A percentile compares a stretch with the other conserved stretches of the same genome.
phyloP scores from a whole-genome alignment of 2,329 filamentous ascomycete species.

The Ustilaginoidea virens region DNA sequence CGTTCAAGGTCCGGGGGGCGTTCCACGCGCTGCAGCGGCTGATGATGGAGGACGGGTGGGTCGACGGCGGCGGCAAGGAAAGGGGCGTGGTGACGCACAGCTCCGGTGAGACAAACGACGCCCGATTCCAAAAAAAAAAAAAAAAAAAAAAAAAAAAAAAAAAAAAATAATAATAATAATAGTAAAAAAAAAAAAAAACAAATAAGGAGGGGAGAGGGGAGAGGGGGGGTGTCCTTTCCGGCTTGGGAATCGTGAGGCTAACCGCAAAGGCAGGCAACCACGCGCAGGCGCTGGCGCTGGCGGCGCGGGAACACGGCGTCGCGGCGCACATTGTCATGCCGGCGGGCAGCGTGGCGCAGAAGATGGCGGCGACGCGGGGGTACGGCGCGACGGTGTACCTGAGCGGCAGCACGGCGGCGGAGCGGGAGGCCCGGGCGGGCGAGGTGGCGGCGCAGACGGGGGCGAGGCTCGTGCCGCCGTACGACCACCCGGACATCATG shows the following conservation, averaged over 20 bases:
- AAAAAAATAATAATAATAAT: too few species aligned
- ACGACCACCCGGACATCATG: conserved; percentile 84
- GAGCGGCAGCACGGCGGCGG: conserved; percentile 62
- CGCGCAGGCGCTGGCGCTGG: conserved; percentile 80
- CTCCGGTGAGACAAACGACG: conserved; percentile 41
- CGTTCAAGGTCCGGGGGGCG: conserved; percentile 83
- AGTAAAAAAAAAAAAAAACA: too few species aligned
- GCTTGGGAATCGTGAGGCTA: too few species aligned
- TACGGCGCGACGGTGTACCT: conserved; percentile 71
- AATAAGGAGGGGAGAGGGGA: too few species aligned
- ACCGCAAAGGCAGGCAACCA: conserved; percentile 60
- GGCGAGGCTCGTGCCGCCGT: conserved; percentile 72
- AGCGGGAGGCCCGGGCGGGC: conserved; percentile 66
- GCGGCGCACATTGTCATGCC: conserved; percentile 90
- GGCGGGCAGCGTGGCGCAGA: conserved; percentile 64
- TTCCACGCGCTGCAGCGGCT: conserved; percentile 71
- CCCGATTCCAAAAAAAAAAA: too few species aligned
- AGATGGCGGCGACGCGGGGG: conserved; percentile 66
- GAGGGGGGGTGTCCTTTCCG: too few species aligned
- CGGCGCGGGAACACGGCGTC: conserved; percentile 56
- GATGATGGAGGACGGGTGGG: conserved; percentile 43
- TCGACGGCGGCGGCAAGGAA: conserved; percentile 40
- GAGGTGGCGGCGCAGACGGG: conserved; percentile 55
- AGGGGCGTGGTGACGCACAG: conserved; percentile 81
- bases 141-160: too few species aligned